Base-by-base conservation (phyloP, 2,329 filamentous ascomycete genomes). In the Basipetospora sp. region DNA sequence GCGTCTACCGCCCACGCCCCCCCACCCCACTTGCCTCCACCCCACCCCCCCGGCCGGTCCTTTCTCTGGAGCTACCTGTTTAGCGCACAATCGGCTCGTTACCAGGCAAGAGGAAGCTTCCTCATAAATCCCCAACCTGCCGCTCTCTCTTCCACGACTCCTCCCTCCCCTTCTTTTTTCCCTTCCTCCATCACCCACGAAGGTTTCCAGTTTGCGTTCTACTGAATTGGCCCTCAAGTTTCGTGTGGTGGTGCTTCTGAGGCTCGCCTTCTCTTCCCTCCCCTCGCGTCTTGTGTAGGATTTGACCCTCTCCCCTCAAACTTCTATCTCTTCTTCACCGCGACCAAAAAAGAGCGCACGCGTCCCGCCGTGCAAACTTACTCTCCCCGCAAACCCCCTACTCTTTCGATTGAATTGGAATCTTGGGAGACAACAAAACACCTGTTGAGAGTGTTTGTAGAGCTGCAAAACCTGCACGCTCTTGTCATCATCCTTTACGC, bases 161-260 rank as follows among this genome's bases (percentile, higher is more conserved):
- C 29, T 36, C 25, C 15, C 26, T 43, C 42, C 45, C 42, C 37
- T 47, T 48, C 51, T 49, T 52, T 53, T 52, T 53, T 54, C 50
- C 53, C 47, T 49, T 49, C 53, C 47, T 48, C 51, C 56, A 50
- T 58, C 58, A 67, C 64, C 64, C 63, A 64, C 63, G 64, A 63
- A 65, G 64, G 64, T 53, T 59, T 59, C 55, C 42, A 40, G 40
- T 43, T 43, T 44, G 45, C 30, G 20, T 30, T 42, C 46, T 44
- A 35, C 33, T 36, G 39, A 40, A 40, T 42, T 42, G 43, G 53
- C 59, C 53, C 55, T 59, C 58, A 53, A 55, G 60, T 48, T 51
- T 64, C 62, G 64, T 68, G 65, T 58, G 62, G 62, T 65, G 62
- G 42, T 43, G 43, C 36, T 39, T 40, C 41, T 45, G 42, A 41